Evolutionary conservation across 352 stramenopile genomes (phyloP), one percentile per base, ranked within the genome.

Genomic region (Nothophytophthora sp.): DNA sequence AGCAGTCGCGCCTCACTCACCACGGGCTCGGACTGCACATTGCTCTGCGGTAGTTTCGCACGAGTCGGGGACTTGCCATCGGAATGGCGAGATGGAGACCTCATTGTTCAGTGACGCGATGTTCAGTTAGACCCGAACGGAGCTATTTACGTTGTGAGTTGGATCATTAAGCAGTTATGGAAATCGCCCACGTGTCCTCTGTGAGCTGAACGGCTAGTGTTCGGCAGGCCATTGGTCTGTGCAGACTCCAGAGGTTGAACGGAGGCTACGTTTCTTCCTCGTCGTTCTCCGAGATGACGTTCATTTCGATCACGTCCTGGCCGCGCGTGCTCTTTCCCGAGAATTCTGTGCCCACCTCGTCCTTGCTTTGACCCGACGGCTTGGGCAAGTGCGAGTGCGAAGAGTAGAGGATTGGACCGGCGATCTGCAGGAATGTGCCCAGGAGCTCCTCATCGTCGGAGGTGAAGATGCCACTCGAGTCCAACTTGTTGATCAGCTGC

Each of bases 401-500:
- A 20, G 78, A 90, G 38, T 86, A 90, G 15, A 97, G 58, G 30
- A 97, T 95, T 5, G 87, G 86, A 0, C 86, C 90, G 0, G 87
- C 90, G 38, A 97, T 97, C 38, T 82, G 72, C 5, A 97, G 67
- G 44, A 97, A 97, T 10, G 84, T 92, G 12, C 67, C 59, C 9
- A 97, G 76, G 3, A 97, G 58, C 40, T 96, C 86, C 38, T 92
- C 84, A 46, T 97, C 90, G n/a, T 96, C 86, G 12, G 38, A 60
- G 13, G 72, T 90, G 60, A 97, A 97, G 18, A 90, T 57, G 22
- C 79, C 78, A 2, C 50, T 67, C 13, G 82, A 70, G 36, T 86
- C 85, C 4, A 84, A 46, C 49, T 95, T 96, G 63, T 96, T 96
- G 58, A 96, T 93, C 19, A 96, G 64, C 62, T 96, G 87, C 10